Base-by-base conservation (phyloP, 2,329 filamentous ascomycete species). In the Trichophyton rubrum region DNA sequence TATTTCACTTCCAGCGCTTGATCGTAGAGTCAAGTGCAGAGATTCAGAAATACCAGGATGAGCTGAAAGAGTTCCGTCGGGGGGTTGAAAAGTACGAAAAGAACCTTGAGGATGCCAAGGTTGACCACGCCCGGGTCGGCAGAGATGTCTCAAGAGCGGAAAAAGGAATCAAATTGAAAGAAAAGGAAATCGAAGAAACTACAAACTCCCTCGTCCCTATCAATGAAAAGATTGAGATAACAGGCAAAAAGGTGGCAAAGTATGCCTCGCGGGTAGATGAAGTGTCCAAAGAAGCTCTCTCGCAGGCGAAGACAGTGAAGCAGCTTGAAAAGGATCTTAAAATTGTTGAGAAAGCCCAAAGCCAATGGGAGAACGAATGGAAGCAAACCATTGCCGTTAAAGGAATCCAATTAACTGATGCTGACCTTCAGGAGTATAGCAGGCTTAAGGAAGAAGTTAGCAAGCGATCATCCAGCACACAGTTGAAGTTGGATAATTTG, bases 1-100 rank as follows among this genome's bases (percentile, higher is more conserved):
- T 99, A 1, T 97, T 90, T 72, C 90, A 96, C 70, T 95, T 95
- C 71, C 92, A 99, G 73, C 87, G 86, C 61, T 83, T 90, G 33
- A 96, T 99, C 78, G 89, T 96, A 67, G 88, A 92, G 67, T 96
- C 93, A 24, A 91, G 87, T 66, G 85, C 85, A 51, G 86, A 93
- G 68, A 99, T 99, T 61, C 87, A 92, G 68, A 90, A 89, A 67
- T 90, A 96, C 68, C 91, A 97, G 68, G 90, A 96, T 69, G 91
- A 97, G 67, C 79, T 99, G 20, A 95, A 95, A 72, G 92, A 97
- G 72, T 88, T 90, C 70, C 86, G 88, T 59, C 88, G 93, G 56
- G 90, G 89, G 40, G 86, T 96, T 20, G 88, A 95, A 68, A 85
- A 88, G 60, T 95, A 89, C 66, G 88, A 96, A 68, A 82, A 82